phyloP scores from a whole-genome alignment of 305 asterid species.

The Solanum hybrid region DNA sequence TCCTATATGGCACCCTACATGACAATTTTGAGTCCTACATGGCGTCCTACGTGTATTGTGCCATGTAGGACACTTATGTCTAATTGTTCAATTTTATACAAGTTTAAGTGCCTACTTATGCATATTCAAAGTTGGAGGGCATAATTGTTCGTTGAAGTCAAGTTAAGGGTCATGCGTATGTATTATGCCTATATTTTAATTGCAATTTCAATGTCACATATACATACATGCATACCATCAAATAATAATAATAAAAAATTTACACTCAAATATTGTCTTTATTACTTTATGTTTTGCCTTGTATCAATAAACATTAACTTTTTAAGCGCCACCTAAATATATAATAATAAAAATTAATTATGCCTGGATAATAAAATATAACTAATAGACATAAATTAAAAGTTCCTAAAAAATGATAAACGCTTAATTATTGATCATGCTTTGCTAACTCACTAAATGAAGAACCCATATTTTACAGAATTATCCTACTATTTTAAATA shows the following conservation, averaged over 20 bases:
- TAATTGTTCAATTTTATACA: too few species aligned
- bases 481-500: too few species aligned
- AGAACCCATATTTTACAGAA: too few species aligned
- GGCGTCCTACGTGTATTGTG: too few species aligned
- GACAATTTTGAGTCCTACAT: too few species aligned
- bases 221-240: background rate
- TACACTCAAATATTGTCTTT: background rate
- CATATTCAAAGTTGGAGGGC: too few species aligned
- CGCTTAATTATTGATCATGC: background rate
- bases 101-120: too few species aligned
- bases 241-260: background rate
- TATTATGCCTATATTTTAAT: background rate
- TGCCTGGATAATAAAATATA: background rate
- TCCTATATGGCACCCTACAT: too few species aligned
- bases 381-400: too few species aligned
- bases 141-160: too few species aligned
- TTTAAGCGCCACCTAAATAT: background rate
- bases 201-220: background rate
- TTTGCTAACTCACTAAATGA: background rate
- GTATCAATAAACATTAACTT: background rate
- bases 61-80: too few species aligned
- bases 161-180: too few species aligned
- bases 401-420: background rate
- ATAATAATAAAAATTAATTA: background rate
- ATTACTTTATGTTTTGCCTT: background rate